Evolutionary conservation across 306 rosid genomes (phyloP).

Genomic region (Cucurbita maxima): DNA sequence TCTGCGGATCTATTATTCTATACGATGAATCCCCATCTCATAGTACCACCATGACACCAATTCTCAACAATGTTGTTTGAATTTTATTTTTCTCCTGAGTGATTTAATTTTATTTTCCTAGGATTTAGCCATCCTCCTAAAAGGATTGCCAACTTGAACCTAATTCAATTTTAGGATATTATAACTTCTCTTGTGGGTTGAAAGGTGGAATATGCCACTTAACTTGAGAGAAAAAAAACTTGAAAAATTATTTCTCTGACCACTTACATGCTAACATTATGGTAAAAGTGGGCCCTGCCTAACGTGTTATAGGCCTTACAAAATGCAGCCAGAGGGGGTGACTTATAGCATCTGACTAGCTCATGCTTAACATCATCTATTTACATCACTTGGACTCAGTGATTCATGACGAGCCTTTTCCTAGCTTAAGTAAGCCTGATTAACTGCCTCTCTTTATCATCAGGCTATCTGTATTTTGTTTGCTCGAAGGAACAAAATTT

Average conservation of each 20-base stretch:
- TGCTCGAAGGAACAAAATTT: neutral
- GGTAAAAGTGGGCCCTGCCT: neutral
- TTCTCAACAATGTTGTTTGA: neutral
- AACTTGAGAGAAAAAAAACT: neutral
- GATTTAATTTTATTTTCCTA: neutral
- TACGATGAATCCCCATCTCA: too few relatives aligned
- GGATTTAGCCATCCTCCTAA: neutral
- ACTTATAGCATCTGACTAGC: neutral
- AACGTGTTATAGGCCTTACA: neutral
- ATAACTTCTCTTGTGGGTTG: neutral
- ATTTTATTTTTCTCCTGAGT: neutral
- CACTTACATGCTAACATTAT: neutral
- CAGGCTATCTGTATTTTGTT: neutral
- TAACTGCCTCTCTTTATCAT: neutral
- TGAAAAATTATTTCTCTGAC: neutral
- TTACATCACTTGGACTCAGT: neutral
- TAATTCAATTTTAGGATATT: neutral
- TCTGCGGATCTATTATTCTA: too few relatives aligned
- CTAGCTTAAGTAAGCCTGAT: neutral
- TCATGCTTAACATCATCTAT: neutral
- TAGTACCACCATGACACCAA: too few relatives aligned
- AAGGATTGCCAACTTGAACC: neutral
- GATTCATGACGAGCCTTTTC: neutral
- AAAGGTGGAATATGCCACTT: neutral
- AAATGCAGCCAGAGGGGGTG: neutral